These are phyloP conservation scores for Cetraspora pellucida DNA, from an alignment of 192 early-diverging fungal genomes.

Conservation along the genomic window DNA sequence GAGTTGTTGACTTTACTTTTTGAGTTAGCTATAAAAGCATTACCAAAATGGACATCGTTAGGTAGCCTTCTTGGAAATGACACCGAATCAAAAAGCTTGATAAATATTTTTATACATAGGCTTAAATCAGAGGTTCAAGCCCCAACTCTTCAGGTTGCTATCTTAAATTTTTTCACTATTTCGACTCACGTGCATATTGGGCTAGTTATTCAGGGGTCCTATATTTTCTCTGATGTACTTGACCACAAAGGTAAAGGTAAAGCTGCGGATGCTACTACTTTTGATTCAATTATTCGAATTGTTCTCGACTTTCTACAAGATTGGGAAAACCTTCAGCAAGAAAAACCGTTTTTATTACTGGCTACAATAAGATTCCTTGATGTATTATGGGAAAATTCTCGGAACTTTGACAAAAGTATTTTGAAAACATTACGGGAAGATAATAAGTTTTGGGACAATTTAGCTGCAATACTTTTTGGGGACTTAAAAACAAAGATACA, in stretches of 20 bases:
- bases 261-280: constrained; percentile 26
- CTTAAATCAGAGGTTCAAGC: constrained; percentile 35
- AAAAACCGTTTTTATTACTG: constrained; percentile 46
- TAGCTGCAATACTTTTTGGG: constrained; percentile 41
- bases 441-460: constrained; percentile 46
- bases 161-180: constrained; percentile 53
- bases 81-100: constrained; percentile 44
- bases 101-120: constrained; percentile 33
- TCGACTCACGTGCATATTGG: constrained; percentile 49
- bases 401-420: constrained; percentile 44
- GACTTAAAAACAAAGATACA: background rate
- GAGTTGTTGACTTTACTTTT: constrained; percentile 53
- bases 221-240: constrained; percentile 36
- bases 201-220: constrained; percentile 41
- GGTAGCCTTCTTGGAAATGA: constrained; percentile 52
- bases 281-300: constrained; percentile 44
- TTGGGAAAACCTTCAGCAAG: constrained; percentile 36
- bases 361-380: constrained; percentile 51
- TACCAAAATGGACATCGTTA: constrained; percentile 44
- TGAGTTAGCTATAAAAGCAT: constrained; percentile 39
- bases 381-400: constrained; percentile 51
- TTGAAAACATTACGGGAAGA: constrained; percentile 43
- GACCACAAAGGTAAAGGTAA: constrained; percentile 30
- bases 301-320: constrained; percentile 44
- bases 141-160: constrained; percentile 39